phyloP scores from a whole-genome alignment of 179 eudicot genomes.

The Corrigiola litoralis region DNA sequence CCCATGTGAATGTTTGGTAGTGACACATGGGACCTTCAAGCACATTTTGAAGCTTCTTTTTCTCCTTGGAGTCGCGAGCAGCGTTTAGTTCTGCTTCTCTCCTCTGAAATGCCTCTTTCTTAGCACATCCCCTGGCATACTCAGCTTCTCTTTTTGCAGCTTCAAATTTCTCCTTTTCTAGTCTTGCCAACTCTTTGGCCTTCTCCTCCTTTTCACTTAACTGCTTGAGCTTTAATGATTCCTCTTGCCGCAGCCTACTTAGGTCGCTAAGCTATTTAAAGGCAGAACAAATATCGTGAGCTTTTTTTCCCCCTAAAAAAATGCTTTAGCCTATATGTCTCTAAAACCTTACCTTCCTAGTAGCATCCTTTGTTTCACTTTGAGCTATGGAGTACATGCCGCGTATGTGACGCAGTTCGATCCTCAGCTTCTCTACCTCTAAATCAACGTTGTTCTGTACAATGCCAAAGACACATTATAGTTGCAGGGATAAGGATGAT shows the following conservation, averaged over 20 bases:
- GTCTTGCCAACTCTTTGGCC: conserved; percentile 57
- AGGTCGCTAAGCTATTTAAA: conserved; percentile 57
- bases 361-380: conserved; percentile 66
- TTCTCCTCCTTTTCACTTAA: conserved; percentile 50
- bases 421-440: conserved; percentile 75
- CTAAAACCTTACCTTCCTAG: conserved; percentile 51
- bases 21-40: conserved; percentile 36
- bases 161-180: conserved; percentile 55
- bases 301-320: neutral
- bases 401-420: conserved; percentile 67
- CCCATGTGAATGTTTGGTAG: conserved; percentile 72
- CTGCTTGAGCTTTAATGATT: conserved; percentile 51
- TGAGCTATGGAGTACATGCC: conserved; percentile 86
- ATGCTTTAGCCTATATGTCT: neutral
- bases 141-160: conserved; percentile 61
- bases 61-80: conserved; percentile 55
- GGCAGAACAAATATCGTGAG: conserved; percentile 1
- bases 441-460: conserved; percentile 41
- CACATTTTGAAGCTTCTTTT: conserved; percentile 57
- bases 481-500: too few species aligned
- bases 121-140: conserved; percentile 43
- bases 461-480: neutral
- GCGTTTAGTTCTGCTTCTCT: conserved; percentile 64
- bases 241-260: conserved; percentile 51
- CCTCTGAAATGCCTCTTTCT: conserved; percentile 58